Conservation (phyloP, 495 filamentous ascomycete species). For the Hypoxylon perforatum region DNA sequence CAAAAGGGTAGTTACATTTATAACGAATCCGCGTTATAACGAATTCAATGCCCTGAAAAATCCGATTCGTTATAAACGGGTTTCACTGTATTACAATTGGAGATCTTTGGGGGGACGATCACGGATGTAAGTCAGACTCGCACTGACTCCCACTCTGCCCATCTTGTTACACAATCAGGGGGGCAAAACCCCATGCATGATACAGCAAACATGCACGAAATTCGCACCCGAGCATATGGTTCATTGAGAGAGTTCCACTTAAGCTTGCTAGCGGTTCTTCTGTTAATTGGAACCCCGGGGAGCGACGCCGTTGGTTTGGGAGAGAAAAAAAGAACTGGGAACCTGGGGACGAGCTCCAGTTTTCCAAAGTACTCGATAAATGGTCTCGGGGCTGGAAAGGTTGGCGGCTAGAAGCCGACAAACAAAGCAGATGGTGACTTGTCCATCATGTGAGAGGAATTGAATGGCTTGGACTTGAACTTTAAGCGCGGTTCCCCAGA, state of each 20-base stretch:
- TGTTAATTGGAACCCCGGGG: conserved; percentile 14
- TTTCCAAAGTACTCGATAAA: conserved; percentile 17
- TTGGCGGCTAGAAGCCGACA: conserved; percentile 11
- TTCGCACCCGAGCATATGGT: conserved; percentile 15
- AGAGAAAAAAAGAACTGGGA: neutral
- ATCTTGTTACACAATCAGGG: neutral
- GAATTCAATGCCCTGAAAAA: too few relatives aligned
- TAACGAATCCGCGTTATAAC: too few relatives aligned
- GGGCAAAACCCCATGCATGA: neutral
- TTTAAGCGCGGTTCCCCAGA: conserved; percentile 4
- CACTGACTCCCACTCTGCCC: neutral
- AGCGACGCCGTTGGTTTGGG: neutral
- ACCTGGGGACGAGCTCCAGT: neutral
- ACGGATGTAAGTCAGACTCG: conserved; percentile 27
- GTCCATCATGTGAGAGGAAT: neutral
- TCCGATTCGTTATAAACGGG: too few relatives aligned
- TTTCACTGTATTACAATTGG: conserved; percentile 2
- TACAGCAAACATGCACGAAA: neutral
- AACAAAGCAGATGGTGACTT: neutral
- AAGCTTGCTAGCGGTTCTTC: neutral
- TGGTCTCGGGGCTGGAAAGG: neutral
- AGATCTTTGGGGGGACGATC: conserved; percentile 21
- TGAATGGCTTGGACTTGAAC: conserved; percentile 1
- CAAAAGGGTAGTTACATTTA: too few relatives aligned
- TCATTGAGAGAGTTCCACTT: neutral